A percentile compares a stretch with the other conserved stretches of the same genome.
Conservation (phyloP, 129 eudicot species). For the Cynara cardunculus region DNA sequence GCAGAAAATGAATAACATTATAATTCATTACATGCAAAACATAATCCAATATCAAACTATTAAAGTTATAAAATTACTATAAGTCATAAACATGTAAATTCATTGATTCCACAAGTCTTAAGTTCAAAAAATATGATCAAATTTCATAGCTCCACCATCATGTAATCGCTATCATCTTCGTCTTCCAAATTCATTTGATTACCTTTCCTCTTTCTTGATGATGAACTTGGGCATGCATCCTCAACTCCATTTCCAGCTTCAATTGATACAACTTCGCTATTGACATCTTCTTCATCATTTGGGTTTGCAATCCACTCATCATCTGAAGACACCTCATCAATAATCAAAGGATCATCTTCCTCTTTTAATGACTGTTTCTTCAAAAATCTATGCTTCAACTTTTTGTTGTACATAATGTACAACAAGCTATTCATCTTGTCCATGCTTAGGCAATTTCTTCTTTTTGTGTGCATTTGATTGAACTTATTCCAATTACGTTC, state of each 20-base stretch:
- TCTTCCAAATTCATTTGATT: not conserved
- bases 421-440: not conserved
- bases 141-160: not conserved
- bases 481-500: not conserved
- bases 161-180: not conserved
- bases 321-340: not conserved
- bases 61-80: not conserved
- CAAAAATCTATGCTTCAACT: not conserved
- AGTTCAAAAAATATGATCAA: not conserved
- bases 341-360: not conserved
- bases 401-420: not conserved
- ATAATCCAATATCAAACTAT: not conserved
- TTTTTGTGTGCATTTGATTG: not conserved
- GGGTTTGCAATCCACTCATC: not conserved
- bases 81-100: not conserved
- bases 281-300: not conserved
- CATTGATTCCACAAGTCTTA: not conserved
- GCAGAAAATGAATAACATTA: no score
- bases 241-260: not conserved
- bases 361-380: not conserved
- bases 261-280: not conserved
- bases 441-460: not conserved
- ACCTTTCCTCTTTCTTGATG: not conserved
- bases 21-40: not conserved
- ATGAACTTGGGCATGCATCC: not conserved